A percentile compares a stretch with the other conserved stretches of the same genome.
Evolutionary conservation across 2,329 filamentous ascomycete species (phyloP).

Genomic region (Cladosporium sp.): DNA sequence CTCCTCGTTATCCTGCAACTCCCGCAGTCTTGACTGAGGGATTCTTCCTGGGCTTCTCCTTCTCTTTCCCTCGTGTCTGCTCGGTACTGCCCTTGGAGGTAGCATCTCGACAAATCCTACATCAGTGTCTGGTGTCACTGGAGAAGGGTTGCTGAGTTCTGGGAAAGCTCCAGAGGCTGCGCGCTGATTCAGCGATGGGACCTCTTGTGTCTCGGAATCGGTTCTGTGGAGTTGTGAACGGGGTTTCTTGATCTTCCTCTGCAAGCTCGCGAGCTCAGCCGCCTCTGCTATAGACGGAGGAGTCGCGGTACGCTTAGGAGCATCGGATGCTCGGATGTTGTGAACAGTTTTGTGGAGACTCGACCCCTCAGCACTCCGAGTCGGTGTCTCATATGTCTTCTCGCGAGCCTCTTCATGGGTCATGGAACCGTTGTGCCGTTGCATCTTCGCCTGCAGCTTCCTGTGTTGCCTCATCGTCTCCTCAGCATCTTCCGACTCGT

Average conservation of each 20-base stretch:
- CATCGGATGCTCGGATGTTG: conserved; percentile 36
- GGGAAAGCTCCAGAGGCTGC: conserved; percentile 25
- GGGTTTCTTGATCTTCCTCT: conserved; percentile 53
- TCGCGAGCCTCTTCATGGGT: conserved; percentile 28
- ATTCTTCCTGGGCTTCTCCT: conserved; percentile 24
- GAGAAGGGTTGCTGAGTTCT: conserved; percentile 25
- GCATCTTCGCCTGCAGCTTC: conserved; percentile 31
- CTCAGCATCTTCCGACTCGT: conserved; percentile 60
- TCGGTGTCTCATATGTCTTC: conserved; percentile 29
- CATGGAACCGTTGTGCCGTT: conserved; percentile 32
- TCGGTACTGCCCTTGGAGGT: conserved; percentile 23
- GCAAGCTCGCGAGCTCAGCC: conserved; percentile 50
- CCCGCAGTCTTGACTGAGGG: conserved; percentile 31
- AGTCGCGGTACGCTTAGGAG: conserved; percentile 49
- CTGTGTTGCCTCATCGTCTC: conserved; percentile 51
- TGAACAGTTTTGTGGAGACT: conserved; percentile 25
- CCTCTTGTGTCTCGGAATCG: conserved; percentile 30
- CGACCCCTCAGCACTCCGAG: conserved; percentile 20
- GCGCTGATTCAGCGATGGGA: conserved; percentile 31
- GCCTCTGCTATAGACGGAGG: conserved; percentile 57
- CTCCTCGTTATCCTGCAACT: conserved; percentile 30
- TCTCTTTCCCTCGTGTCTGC: conserved; percentile 23
- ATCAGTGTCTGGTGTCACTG: conserved; percentile 39
- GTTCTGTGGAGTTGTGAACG: conserved; percentile 39
- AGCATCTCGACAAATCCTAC: conserved; percentile 21